phyloP scores from a whole-genome alignment of 2,329 filamentous ascomycete genomes.

The Cryphonectria parasitica region DNA sequence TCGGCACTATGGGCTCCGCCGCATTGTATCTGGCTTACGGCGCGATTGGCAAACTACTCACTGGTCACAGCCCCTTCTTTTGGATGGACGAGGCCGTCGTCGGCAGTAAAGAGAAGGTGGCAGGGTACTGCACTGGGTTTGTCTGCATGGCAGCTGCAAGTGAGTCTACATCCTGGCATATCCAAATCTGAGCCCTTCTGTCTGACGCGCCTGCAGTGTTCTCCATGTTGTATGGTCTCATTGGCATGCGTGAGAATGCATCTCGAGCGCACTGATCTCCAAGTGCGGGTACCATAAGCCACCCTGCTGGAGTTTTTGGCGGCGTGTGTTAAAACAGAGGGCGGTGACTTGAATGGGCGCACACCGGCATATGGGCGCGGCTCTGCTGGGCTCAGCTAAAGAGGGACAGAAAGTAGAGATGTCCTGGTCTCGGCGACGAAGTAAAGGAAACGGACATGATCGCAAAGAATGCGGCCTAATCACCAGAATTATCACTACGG shows the following conservation, averaged over 20 bases:
- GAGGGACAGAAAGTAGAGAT: background rate
- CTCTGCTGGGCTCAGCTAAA: background rate
- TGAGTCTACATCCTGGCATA: slow-evolving; percentile 39
- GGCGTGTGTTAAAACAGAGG: background rate
- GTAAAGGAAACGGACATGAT: background rate
- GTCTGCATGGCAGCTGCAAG: slow-evolving; percentile 48
- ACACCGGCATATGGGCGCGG: background rate
- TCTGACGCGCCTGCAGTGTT: slow-evolving; percentile 43
- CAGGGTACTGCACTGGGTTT: slow-evolving; percentile 50
- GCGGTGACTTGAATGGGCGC: background rate
- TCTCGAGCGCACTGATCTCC: slow-evolving; percentile 19
- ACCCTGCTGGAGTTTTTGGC: background rate
- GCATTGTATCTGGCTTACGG: slow-evolving; percentile 56
- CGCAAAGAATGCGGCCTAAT: slow-evolving; percentile 2
- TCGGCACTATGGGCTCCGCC: slow-evolving; percentile 46
- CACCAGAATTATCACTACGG: background rate
- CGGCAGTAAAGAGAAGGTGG: slow-evolving; percentile 48
- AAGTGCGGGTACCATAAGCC: background rate
- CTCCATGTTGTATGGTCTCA: slow-evolving; percentile 53
- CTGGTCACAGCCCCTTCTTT: slow-evolving; percentile 52
- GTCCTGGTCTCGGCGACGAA: background rate
- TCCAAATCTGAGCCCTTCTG: background rate
- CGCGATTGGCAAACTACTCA: slow-evolving; percentile 50
- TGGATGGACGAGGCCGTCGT: slow-evolving; percentile 53
- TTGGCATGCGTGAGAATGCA: slow-evolving; percentile 51